Percentiles rank a stretch among this genome's conserved stretches.
phyloP scores from a whole-genome alignment of 257 asterid species.

The Solanum ossicruentum region DNA sequence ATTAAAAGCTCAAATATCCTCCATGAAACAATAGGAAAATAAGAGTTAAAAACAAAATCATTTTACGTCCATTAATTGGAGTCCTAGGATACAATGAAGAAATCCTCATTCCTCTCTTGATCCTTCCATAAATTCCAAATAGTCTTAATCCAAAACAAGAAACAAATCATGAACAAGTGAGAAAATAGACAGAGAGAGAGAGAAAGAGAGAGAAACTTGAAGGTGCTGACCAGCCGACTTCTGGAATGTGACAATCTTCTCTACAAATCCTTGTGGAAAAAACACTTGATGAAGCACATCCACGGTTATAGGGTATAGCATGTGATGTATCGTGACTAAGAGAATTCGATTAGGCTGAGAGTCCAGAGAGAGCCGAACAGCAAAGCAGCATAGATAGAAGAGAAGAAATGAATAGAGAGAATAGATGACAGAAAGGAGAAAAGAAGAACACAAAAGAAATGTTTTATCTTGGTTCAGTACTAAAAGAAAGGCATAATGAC shows the following conservation, averaged over 20 bases:
- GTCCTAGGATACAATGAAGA: not conserved
- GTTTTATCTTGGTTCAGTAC: not conserved
- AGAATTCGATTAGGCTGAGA: constrained; percentile 98
- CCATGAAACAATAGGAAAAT: not conserved
- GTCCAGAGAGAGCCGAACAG: constrained; percentile 70
- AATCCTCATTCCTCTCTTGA: not conserved
- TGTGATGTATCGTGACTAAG: constrained; percentile 97
- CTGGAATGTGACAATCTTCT: constrained; percentile 99
- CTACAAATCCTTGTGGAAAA: constrained; percentile 98
- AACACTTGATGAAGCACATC: constrained; percentile 99
- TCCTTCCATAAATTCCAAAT: not conserved
- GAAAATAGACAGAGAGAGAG: constrained; percentile 25
- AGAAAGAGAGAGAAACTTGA: constrained; percentile 32
- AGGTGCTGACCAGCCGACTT: constrained; percentile 99
- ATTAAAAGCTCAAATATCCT: not conserved
- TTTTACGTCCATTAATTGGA: not conserved
- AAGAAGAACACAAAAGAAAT: constrained; percentile 9
- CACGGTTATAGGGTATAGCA: constrained; percentile 99
- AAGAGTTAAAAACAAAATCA: not conserved
- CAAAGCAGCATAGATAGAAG: constrained; percentile 80
- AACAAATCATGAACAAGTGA: constrained; percentile 28
- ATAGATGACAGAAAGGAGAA: constrained; percentile 36
- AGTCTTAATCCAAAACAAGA: not conserved
- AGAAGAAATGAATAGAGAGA: constrained; percentile 73
- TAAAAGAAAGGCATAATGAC: not conserved